Percentiles rank a stretch among this genome's conserved stretches.
phyloP scores from a whole-genome alignment of 257 asterid genomes.

The Henckelia pumila region DNA sequence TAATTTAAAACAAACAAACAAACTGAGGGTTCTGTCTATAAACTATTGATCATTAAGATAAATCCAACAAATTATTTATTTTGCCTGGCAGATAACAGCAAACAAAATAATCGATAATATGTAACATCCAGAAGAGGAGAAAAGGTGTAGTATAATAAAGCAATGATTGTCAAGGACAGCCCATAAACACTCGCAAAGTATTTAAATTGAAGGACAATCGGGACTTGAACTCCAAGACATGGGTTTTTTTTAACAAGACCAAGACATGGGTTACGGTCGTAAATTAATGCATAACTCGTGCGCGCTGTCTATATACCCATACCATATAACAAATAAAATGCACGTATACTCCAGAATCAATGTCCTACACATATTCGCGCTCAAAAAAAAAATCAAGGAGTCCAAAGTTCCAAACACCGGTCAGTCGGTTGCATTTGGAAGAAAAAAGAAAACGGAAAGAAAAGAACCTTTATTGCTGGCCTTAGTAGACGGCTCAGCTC shows the following conservation, averaged over 20 bases:
- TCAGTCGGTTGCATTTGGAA: background rate
- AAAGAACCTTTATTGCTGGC: constrained; percentile 42
- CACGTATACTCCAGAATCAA: too few relatives aligned
- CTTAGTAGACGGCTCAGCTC: constrained; percentile 44
- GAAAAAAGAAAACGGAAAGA: background rate
- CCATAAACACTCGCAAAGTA: background rate
- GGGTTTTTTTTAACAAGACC: background rate
- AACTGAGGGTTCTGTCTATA: too few relatives aligned
- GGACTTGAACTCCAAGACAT: background rate
- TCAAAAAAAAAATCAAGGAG: background rate
- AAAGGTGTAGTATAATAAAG: background rate
- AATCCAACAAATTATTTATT: background rate
- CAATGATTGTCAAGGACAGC: background rate
- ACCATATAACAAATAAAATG: too few relatives aligned
- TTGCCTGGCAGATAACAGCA: background rate
- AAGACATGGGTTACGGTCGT: background rate
- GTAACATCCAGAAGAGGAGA: background rate
- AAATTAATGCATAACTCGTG: background rate
- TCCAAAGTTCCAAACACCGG: background rate
- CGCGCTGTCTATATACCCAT: background rate
- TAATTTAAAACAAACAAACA: too few relatives aligned
- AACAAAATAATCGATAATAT: too few relatives aligned
- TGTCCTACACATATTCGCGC: background rate
- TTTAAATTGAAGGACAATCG: background rate
- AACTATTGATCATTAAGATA: background rate